These are phyloP conservation scores for Cucumis hystrix DNA, from an alignment of 306 rosid species.

Conservation along the genomic window DNA sequence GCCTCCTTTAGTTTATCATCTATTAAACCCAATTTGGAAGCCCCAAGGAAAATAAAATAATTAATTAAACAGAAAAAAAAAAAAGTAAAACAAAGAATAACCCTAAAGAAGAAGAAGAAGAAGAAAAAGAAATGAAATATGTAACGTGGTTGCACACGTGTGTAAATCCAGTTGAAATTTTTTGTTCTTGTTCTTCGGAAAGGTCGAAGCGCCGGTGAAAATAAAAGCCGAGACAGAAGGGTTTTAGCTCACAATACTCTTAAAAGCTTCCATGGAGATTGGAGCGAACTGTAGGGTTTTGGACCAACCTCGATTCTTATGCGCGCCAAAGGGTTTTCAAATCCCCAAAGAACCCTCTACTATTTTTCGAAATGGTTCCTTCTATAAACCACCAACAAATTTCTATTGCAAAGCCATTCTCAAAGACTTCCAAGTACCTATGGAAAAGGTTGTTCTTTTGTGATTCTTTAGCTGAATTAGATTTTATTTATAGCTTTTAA, in stretches of 20 bases:
- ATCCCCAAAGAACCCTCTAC: not conserved
- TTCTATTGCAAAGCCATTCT: constrained; percentile 21
- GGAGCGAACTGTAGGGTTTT: constrained; percentile 12
- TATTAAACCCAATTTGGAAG: no score
- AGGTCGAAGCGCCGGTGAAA: not conserved
- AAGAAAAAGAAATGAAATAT: not conserved
- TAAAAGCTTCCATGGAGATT: constrained; percentile 8
- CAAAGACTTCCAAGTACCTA: not conserved
- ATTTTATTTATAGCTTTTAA: not conserved
- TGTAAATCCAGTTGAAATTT: not conserved
- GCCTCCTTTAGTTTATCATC: no score
- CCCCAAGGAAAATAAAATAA: no score
- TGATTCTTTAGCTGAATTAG: not conserved
- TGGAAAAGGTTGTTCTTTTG: constrained; percentile 8
- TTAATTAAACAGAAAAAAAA: no score
- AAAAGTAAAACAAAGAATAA: no score
- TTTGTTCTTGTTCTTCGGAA: not conserved
- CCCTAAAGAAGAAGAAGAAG: no score
- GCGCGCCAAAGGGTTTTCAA: not conserved
- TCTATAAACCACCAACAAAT: constrained; percentile 4
- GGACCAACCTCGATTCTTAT: not conserved
- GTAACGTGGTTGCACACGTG: not conserved
- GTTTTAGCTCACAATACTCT: not conserved
- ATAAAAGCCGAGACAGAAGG: not conserved
- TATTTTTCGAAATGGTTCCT: not conserved